Evolutionary conservation across 2,329 filamentous ascomycete genomes (phyloP), one percentile per base, ranked within the genome.

Genomic region (Cytospora piceicola): DNA sequence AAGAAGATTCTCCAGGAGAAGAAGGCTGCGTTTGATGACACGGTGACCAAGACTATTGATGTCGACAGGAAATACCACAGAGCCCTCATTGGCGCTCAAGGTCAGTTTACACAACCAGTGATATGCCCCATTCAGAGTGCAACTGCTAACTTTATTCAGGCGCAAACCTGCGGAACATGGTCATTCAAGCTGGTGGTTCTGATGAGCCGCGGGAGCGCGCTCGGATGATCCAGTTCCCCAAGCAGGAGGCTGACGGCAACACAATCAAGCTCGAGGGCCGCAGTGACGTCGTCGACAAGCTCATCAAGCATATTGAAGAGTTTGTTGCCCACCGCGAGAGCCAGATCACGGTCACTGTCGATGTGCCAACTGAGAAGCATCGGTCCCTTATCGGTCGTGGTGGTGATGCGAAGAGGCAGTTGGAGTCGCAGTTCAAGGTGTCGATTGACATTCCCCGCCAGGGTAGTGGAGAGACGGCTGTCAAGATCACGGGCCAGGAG

Each of bases 11-110:
- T 99, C 29, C 88, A 94, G 76, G 91, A 95, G 79, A 93, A 94
- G 80, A 90, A 91, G 63, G 90, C 89, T 68, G 84, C 93, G 24
- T 97, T 97, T 71, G 93, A 98, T 73, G 89, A 95, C 70, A 97
- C 92, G n/a, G 84, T 97, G 59, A 87, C 89, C 20, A 89, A 90
- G 80, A 93, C 88, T 15, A 82, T 99, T 58, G 91, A 96, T 39
- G 88, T 99, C n/a, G 94, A 98, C 71, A 92, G 93, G 81, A 97
- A 96, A 82, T 88, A 95, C 78, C 95, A 99, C 80, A 89, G 90
- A 78, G 87, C 90, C 62, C 83, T 99, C 69, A 99, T 99, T 77
- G 95, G 95, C 68, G 83, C 89, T 70, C 91, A 91, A 75, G 95
- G 93, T 94, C 85, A 80, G 91, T 81, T 72, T 57, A 6, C 42